Evolutionary conservation across 1,284 basidiomycete species (phyloP).

Genomic region (Hymenochaete sp.): DNA sequence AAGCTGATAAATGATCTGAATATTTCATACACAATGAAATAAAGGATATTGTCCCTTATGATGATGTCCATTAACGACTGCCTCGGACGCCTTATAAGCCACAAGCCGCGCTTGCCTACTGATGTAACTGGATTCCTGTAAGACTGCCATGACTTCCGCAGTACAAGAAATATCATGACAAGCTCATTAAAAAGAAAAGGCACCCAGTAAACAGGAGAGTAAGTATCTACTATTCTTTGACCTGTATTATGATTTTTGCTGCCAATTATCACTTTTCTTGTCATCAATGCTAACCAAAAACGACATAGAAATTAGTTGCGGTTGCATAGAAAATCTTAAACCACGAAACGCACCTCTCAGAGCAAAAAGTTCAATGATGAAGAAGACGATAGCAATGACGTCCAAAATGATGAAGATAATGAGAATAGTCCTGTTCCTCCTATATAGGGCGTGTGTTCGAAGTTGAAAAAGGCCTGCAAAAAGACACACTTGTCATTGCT

Average conservation of each 20-base stretch:
- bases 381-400: not conserved
- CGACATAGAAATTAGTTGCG: too few species aligned
- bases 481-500: not conserved
- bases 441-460: not conserved
- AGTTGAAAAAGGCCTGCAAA: conserved; percentile 8
- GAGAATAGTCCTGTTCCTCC: not conserved
- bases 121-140: not conserved
- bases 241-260: not conserved
- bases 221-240: not conserved
- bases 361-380: not conserved
- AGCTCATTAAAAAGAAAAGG: conserved; percentile 4
- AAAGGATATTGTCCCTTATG: conserved; percentile 3
- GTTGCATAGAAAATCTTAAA: too few species aligned
- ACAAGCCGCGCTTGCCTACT: too few species aligned
- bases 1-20: not conserved
- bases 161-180: conserved; percentile 1
- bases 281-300: not conserved
- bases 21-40: conserved; percentile 3
- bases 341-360: not conserved
- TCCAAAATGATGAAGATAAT: not conserved
- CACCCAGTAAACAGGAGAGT: conserved; percentile 1
- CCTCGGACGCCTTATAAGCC: too few species aligned
- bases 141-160: not conserved
- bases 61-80: not conserved
- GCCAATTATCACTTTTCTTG: not conserved